Evolutionary conservation across 352 stramenopile genomes (phyloP).

Genomic region (Blastocystis hominis): DNA sequence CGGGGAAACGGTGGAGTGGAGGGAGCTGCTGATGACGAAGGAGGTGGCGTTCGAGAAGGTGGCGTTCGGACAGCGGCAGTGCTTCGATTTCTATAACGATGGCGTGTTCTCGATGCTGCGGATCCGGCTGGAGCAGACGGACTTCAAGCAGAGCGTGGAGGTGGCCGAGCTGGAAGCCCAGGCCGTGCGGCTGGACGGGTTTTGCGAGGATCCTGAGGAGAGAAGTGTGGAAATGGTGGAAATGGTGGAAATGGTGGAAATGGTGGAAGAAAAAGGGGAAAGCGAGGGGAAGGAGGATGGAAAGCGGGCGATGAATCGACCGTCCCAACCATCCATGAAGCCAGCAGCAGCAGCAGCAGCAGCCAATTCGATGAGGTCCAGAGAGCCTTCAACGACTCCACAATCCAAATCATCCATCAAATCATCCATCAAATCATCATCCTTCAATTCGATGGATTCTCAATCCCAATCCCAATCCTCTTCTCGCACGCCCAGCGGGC

Average conservation of each 20-base stretch:
- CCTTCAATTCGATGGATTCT: no score
- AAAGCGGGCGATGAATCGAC: not conserved
- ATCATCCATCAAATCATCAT: no score
- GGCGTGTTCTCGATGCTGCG: not conserved
- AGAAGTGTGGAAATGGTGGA: no score
- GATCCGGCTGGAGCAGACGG: not conserved
- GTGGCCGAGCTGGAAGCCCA: constrained; percentile 33
- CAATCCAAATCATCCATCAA: no score
- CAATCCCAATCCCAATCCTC: not conserved
- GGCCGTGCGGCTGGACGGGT: not conserved
- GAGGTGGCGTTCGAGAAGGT: not conserved
- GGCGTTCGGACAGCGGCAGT: not conserved
- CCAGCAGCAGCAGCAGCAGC: no score
- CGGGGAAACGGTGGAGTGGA: not conserved
- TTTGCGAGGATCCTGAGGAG: not conserved
- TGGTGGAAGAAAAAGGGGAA: no score
- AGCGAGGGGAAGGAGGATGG: not conserved
- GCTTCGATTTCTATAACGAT: constrained; percentile 18
- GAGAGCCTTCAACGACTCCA: no score
- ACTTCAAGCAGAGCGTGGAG: not conserved
- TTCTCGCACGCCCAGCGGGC: not conserved
- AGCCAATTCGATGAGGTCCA: no score
- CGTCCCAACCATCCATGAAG: no score
- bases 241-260: no score
- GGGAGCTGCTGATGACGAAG: not conserved